Base-by-base conservation (phyloP, 495 filamentous ascomycete genomes). In the Aspergillus baeticus region DNA sequence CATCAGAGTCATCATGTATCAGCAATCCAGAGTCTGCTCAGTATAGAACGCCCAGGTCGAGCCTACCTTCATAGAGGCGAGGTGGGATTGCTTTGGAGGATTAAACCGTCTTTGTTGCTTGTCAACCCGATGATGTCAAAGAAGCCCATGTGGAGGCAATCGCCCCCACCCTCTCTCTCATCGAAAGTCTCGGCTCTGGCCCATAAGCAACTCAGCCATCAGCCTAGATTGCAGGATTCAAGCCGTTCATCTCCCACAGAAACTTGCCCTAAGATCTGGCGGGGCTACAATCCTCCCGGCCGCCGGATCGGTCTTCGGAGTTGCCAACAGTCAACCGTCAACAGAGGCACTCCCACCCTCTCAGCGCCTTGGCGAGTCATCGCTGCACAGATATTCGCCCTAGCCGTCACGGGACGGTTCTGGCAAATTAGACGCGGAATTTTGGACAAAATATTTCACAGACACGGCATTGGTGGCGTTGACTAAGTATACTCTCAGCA, bases 371-470 rank as follows among this genome's bases (percentile, higher is more conserved):
- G 20, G 35, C 41, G 35, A 54, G 11, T 37, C 6, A n/a, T 36
- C 34, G 15, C 10, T 41, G 5, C 26, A 33, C 13, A 31, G 46
- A 50, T 34, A 33, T 8, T 47, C 29, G 37, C 42, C 54, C 31
- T 8, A 22, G 14, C 29, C 39, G 54, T 52, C 51, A 55, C 55
- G 60, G 55, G 55, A 62, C 43, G 59, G 58, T 55, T 62, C 59
- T 55, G 51, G 45, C 55, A 55, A 58, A 62, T 58, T 45, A 51
- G 44, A 46, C 14, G 44, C 51, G 49, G 48, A 42, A 52, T 34
- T 51, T n/a, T 37, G 48, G 23, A 13, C 54, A 39, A 26, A 41
- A 57, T 50, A 42, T 50, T n/a, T 47, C 45, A 17, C 54, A 44
- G 37, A 23, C 23, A 42, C 26, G 37, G 45, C 37, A 37, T 50